phyloP scores from a whole-genome alignment of 345 rosid genomes.

The Nasturtium officinale region DNA sequence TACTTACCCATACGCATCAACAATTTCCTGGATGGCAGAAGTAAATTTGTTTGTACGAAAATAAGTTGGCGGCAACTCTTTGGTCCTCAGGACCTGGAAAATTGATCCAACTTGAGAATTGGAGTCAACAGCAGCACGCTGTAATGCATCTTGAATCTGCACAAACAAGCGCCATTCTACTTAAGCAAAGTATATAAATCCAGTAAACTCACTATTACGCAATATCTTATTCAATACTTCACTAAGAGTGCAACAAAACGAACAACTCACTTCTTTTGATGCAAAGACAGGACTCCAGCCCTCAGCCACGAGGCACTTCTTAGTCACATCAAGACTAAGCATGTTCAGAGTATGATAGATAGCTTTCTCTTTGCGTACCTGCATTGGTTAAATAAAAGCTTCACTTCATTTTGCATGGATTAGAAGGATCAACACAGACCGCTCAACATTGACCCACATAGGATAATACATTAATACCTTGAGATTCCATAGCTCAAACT shows the following conservation, averaged over 20 bases:
- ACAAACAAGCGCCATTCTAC: constrained; percentile 37
- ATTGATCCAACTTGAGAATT: constrained; percentile 88
- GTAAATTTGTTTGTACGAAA: constrained; percentile 84
- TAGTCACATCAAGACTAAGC: constrained; percentile 94
- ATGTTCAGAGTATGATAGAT: constrained; percentile 80
- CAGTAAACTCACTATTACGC: constrained; percentile 8
- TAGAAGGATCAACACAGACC: constrained; percentile 16
- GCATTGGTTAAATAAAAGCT: constrained; percentile 29
- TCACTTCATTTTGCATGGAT: constrained; percentile 8
- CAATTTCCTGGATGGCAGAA: constrained; percentile 87
- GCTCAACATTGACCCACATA: neutral
- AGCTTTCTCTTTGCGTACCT: constrained; percentile 90
- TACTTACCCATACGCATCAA: constrained; percentile 92
- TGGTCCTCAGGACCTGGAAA: constrained; percentile 73
- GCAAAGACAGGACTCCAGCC: constrained; percentile 97
- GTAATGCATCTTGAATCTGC: constrained; percentile 94
- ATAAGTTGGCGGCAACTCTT: constrained; percentile 83
- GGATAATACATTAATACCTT: constrained; percentile 58
- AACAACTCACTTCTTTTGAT: constrained; percentile 64
- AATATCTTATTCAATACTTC: neutral
- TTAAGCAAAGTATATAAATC: constrained; percentile 19
- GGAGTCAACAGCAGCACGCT: constrained; percentile 83
- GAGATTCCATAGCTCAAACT: constrained; percentile 72
- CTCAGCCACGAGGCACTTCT: constrained; percentile 89
- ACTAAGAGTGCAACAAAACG: constrained; percentile 16